These are phyloP conservation scores for Cynanchum wilfordii DNA, from an alignment of 257 asterid genomes.

Conservation along the genomic window DNA sequence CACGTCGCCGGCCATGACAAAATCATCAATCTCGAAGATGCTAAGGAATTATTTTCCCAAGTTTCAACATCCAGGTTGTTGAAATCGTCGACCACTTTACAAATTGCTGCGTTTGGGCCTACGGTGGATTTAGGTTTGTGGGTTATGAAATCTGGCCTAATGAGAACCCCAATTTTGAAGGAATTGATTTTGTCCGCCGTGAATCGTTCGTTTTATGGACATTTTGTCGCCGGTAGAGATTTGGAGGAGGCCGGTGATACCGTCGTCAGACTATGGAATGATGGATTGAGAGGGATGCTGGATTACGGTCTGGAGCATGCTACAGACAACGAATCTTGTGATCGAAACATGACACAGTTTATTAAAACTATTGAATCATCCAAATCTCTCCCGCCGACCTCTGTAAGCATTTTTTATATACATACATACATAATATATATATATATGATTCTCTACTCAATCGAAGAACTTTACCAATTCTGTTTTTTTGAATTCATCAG, in stretches of 20 bases:
- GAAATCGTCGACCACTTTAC: constrained; percentile 41
- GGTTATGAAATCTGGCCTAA: constrained; percentile 47
- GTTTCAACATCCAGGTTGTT: constrained; percentile 41
- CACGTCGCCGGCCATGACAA: too few species aligned
- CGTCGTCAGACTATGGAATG: constrained; percentile 31
- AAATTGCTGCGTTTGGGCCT: constrained; percentile 35
- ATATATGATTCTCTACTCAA: too few species aligned
- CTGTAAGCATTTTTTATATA: constrained; percentile 30
- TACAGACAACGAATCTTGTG: constrained; percentile 48
- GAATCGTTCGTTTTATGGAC: constrained; percentile 50
- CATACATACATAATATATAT: not conserved
- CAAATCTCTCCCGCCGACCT: constrained; percentile 25
- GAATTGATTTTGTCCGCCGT: constrained; percentile 28
- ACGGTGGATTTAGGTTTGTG: constrained; percentile 47
- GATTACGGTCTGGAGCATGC: constrained; percentile 87
- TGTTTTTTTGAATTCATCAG: constrained; percentile 24
- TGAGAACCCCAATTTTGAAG: constrained; percentile 33
- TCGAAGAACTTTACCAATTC: too few species aligned
- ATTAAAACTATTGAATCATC: constrained; percentile 43
- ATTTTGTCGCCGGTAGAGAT: constrained; percentile 73
- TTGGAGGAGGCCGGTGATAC: constrained; percentile 41
- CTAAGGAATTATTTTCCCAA: constrained; percentile 37
- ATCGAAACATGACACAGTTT: constrained; percentile 40
- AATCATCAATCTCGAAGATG: constrained; percentile 30
- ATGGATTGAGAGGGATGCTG: constrained; percentile 63